Conservation (phyloP, 2,329 filamentous ascomycete genomes). For the Fusarium pseudonygamai region DNA sequence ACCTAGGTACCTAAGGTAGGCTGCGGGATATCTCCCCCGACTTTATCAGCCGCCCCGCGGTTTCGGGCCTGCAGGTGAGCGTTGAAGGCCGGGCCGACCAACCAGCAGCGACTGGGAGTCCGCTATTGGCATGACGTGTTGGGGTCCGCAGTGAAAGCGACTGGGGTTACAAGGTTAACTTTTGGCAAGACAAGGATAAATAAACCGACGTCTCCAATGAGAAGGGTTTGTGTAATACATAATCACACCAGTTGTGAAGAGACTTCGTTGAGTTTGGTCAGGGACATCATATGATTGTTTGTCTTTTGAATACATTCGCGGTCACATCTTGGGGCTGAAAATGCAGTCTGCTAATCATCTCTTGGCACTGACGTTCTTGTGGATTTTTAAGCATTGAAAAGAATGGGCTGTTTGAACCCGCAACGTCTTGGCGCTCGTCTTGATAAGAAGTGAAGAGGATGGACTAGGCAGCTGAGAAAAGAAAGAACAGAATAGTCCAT, state of each 20-base stretch:
- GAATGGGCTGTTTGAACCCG: neutral
- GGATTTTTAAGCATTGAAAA: neutral
- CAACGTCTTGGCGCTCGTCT: conserved; percentile 4
- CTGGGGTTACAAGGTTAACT: neutral
- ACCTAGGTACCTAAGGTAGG: no score
- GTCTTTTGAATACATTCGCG: neutral
- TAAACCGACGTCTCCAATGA: neutral
- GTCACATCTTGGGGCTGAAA: neutral
- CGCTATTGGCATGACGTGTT: conserved; percentile 29
- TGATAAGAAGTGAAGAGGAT: neutral
- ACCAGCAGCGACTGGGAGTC: conserved; percentile 9
- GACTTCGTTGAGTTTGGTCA: neutral
- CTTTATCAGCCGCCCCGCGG: conserved; percentile 41
- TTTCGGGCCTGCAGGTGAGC: conserved; percentile 27
- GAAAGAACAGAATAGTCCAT: neutral
- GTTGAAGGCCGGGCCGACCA: conserved; percentile 13
- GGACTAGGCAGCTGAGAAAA: neutral
- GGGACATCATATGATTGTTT: neutral
- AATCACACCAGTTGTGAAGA: neutral
- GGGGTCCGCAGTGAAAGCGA: neutral
- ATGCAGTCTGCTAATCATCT: neutral
- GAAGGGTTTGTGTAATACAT: neutral
- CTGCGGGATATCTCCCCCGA: conserved; percentile 1
- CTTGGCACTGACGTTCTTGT: conserved; percentile 9
- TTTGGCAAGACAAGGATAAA: conserved; percentile 11